Base-by-base conservation (phyloP, 257 asterid genomes). In the Capsicum baccatum region DNA sequence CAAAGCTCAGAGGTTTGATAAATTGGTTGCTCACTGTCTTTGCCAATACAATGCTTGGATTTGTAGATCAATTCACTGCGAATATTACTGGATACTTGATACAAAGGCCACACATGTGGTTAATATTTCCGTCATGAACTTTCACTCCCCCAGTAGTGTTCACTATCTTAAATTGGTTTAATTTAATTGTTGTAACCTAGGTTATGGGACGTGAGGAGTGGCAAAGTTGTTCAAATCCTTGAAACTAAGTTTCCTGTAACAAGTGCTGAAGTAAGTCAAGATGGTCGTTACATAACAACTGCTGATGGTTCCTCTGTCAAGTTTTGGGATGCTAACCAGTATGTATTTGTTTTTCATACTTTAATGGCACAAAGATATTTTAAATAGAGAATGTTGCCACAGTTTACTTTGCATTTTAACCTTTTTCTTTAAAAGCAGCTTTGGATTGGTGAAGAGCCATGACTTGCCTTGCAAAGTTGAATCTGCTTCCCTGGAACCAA, bases 291-390 rank as follows among this genome's bases (percentile, higher is more conserved):
- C 84, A 95, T 97, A 86, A 94, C 98, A 50, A 97, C 99, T 59
- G 97, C 94, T 42, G 99, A 95, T 87, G 99, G 98, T 48, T 89
- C 92, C 79, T 91, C 92, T 69, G 93, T 97, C 67, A 97, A 92
- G 89, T 97, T 97, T 87, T 97, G 98, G 98, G 99, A 97, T 82
- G 98, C 98, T 79, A 97, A 97, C 87, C 98, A 95, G 98, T 96
- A 91, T 5, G 94, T 87, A 39, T 64, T 64, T 13, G 48, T 66
- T 64, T 74, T 79, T 85, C 17, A 14, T 16, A 52, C 81, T 85
- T 55, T 57, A 78, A 14, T 80, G 60, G 8, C 42, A 47, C 39
- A 54, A 0, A 37, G 55, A 56, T 37, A 35, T 39, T 55, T 8
- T 54, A 73, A 84, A 21, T 50, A 82, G 9, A 33, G 14, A 17